These are phyloP conservation scores for Dimargaris cristalligena DNA, from an alignment of 192 early-diverging fungal species.

Conservation along the genomic window DNA sequence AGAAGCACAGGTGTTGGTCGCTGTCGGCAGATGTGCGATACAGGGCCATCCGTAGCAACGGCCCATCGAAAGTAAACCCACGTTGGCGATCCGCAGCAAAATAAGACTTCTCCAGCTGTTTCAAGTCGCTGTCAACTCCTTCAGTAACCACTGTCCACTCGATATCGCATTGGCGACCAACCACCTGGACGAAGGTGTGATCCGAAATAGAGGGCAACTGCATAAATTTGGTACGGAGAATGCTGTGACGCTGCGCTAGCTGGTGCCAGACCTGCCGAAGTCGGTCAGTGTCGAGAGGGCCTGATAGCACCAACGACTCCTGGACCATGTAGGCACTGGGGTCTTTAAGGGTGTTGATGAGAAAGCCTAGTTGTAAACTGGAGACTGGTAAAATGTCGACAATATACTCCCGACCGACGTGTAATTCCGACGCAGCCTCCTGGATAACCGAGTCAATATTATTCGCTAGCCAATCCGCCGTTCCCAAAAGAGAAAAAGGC, in stretches of 20 bases:
- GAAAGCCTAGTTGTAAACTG: neutral
- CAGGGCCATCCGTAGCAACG: neutral
- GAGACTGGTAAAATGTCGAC: neutral
- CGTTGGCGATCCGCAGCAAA: neutral
- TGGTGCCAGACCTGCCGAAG: neutral
- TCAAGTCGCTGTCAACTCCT: neutral
- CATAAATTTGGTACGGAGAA: neutral
- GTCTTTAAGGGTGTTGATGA: neutral
- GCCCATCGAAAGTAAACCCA: neutral
- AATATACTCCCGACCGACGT: neutral
- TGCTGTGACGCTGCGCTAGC: neutral
- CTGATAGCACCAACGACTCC: neutral
- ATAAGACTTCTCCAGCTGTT: neutral
- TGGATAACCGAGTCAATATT: neutral
- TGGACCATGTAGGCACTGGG: neutral
- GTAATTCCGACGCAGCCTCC: neutral
- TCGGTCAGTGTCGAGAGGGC: neutral
- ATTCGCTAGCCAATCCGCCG: neutral
- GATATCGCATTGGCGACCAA: neutral
- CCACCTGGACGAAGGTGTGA: neutral
- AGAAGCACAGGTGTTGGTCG: neutral
- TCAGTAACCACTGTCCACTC: neutral
- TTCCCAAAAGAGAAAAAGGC: neutral
- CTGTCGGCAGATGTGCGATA: neutral
- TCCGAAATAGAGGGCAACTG: neutral